Conservation (phyloP, 73 alveolate species). For the Halteria grandinella region DNA sequence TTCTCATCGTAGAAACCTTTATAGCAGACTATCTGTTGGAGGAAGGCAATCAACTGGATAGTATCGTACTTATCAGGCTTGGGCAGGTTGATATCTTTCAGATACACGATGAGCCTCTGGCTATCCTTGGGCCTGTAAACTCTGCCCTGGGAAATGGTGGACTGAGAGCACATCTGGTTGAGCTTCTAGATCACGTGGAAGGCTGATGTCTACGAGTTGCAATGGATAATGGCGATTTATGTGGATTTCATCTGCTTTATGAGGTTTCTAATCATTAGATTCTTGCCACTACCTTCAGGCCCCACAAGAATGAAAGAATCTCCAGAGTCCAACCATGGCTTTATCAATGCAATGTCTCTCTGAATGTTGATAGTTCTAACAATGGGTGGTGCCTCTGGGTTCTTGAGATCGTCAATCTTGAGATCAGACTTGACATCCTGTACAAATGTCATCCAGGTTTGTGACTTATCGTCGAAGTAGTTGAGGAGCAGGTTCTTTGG, state of each 20-base stretch:
- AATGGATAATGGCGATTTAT: conserved; percentile 84
- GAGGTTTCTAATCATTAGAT: conserved; percentile 91
- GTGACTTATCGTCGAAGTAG: conserved; percentile 71
- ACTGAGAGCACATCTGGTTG: conserved; percentile 95
- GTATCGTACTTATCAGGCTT: conserved; percentile 99
- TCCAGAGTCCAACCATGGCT: conserved; percentile 93
- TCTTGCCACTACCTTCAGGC: conserved; percentile 99
- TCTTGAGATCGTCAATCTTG: conserved; percentile 70
- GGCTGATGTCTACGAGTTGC: conserved; percentile 95
- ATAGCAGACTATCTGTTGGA: conserved; percentile 98
- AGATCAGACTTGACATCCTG: conserved; percentile 57
- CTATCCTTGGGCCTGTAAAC: conserved; percentile 97
- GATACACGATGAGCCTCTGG: conserved; percentile 92
- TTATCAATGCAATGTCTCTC: conserved; percentile 81
- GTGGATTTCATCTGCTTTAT: conserved; percentile 90
- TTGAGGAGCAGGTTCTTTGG: conserved; percentile 77
- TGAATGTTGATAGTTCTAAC: conserved; percentile 88
- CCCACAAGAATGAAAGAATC: conserved; percentile 99
- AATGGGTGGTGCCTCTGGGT: conserved; percentile 89
- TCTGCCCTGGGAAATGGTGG: conserved; percentile 93
- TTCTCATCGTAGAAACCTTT: conserved; percentile 99
- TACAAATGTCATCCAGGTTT: conserved; percentile 67
- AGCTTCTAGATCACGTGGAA: conserved; percentile 97
- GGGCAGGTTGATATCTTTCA: conserved; percentile 99
- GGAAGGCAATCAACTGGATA: conserved; percentile 97